These are phyloP conservation scores for Phytophthora europaea DNA, from an alignment of 352 stramenopile species.

Conservation along the genomic window DNA sequence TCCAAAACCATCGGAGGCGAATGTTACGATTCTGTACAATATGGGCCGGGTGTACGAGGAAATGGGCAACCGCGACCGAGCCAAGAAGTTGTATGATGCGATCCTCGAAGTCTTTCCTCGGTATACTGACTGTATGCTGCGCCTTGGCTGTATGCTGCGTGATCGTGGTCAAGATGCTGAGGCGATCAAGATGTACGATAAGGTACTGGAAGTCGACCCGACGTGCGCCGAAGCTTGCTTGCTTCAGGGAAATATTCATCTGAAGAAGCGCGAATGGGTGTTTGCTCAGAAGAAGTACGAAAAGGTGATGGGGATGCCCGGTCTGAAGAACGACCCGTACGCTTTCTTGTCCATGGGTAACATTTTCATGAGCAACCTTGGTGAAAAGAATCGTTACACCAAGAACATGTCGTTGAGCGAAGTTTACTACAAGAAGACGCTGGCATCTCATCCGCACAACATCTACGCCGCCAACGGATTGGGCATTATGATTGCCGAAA, in stretches of 20 bases:
- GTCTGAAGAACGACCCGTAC: constrained; percentile 97
- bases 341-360: constrained; percentile 98
- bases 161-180: constrained; percentile 94
- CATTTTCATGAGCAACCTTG: constrained; percentile 99
- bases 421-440: constrained; percentile 97
- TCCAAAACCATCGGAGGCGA: constrained; percentile 72
- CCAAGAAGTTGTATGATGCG: constrained; percentile 94
- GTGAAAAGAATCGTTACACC: constrained; percentile 95
- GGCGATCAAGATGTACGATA: constrained; percentile 93
- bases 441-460: constrained; percentile 94
- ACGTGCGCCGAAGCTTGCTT: constrained; percentile 94
- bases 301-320: constrained; percentile 95
- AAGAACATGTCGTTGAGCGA: constrained; percentile 97
- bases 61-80: constrained; percentile 90
- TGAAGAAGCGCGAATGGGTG: constrained; percentile 96
- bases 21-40: constrained; percentile 97
- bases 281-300: constrained; percentile 95
- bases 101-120: constrained; percentile 94
- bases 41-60: constrained; percentile 96
- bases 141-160: constrained; percentile 94
- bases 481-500: constrained; percentile 98
- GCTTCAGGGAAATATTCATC: constrained; percentile 97
- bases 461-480: constrained; percentile 98
- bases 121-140: constrained; percentile 96
- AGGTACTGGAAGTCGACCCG: constrained; percentile 92